These are phyloP conservation scores for Castanea crenata DNA, from an alignment of 306 rosid genomes.

Conservation along the genomic window DNA sequence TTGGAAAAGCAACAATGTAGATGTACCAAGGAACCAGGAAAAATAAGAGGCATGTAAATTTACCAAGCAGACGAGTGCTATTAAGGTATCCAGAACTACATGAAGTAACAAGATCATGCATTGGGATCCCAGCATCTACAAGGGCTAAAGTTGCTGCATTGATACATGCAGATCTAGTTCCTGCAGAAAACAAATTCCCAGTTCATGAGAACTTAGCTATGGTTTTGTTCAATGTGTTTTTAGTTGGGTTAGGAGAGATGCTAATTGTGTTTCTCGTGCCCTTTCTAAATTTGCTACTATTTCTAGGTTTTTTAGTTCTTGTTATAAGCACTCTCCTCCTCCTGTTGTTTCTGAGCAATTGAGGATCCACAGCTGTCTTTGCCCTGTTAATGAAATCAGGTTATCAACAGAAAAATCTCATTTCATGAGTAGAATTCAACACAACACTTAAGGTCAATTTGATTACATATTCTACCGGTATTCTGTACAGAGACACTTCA, in stretches of 20 bases:
- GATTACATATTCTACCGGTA: background rate
- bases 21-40: background rate
- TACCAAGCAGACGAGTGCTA: conserved; percentile 82
- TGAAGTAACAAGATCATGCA: conserved; percentile 88
- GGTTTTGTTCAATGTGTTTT: no score
- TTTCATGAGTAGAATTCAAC: conserved; percentile 16
- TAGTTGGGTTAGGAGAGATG: no score
- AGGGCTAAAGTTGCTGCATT: conserved; percentile 96
- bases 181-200: conserved; percentile 27
- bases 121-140: conserved; percentile 92
- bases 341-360: no score
- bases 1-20: background rate
- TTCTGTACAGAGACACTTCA: background rate
- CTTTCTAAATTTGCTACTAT: no score
- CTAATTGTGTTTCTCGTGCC: no score
- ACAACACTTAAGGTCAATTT: background rate
- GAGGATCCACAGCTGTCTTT: no score
- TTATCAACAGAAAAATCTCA: no score
- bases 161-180: conserved; percentile 93
- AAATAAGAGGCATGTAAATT: background rate
- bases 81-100: conserved; percentile 93
- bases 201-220: no score
- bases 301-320: no score
- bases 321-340: no score
- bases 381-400: no score